Base-by-base conservation (phyloP, 371 early-diverging fungal genomes). In the Mortierella sp. region DNA sequence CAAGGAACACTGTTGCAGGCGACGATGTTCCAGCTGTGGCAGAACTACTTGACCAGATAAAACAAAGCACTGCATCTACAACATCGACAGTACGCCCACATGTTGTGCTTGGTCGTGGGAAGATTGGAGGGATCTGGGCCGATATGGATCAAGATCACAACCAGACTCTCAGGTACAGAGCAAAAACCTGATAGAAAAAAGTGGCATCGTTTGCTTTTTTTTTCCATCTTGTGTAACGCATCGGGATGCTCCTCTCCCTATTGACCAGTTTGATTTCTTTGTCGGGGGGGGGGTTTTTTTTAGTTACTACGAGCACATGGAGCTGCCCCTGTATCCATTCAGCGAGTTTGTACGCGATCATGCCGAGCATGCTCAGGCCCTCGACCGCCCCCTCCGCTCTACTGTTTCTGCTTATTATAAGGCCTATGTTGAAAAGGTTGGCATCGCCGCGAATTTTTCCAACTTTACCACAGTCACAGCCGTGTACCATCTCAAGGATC, bases 241-340 rank as follows among this genome's bases (percentile, higher is more conserved):
- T 37, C 37, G 37, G 37, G 37, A 37, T 3, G 37, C 9, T 37
- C 37, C 9, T 37, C 9, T 37, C 5, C 5, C 37, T 37, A 37
- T 37, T 37, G 37, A 37, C n/a, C n/a, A n/a, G 37, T 37, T 9
- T 37, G 37, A 37, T 9, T n/a, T n/a, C n/a, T n/a, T n/a, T n/a
- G n/a, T n/a, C n/a, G n/a, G n/a, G n/a, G n/a, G n/a, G n/a, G n/a
- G n/a, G n/a, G 37, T 25, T 14, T 15, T 4, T 44, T 16, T 47
- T 28, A 81, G 81, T 44, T 81, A 81, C 29, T 57, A 69, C 18
- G 81, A 81, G n/a, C 74, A 75, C 59, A 81, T 81, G 81, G 81
- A 81, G 14, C 52, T 81, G 26, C 81, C 81, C 2, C 9, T 75
- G 16, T 75, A 75, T 28, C 64, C 81, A 2, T 72, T 75, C 29